These are phyloP conservation scores for Aspergillus quadrilineatus DNA, from an alignment of 2,329 filamentous ascomycete genomes.

Conservation along the genomic window DNA sequence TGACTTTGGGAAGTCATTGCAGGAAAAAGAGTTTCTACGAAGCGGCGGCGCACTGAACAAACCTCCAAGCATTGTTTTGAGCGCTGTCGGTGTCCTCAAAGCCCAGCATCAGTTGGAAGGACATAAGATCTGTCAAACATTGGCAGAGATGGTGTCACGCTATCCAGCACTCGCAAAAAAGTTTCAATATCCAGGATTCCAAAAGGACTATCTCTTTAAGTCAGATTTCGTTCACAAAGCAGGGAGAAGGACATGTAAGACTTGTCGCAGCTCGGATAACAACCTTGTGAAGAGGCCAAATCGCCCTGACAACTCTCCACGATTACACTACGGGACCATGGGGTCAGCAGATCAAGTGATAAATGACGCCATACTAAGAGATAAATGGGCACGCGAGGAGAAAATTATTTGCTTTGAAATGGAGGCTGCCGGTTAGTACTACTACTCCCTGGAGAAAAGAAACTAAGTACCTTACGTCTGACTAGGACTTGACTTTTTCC, in stretches of 20 bases:
- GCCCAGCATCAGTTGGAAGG: neutral
- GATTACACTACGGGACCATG: neutral
- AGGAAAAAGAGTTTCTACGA: neutral
- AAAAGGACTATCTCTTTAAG: no score
- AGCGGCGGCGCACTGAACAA: neutral
- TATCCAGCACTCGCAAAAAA: no score
- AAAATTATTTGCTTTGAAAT: neutral
- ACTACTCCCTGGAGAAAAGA: no score
- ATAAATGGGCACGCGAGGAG: neutral
- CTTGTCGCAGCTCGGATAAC: no score
- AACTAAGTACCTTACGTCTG: no score
- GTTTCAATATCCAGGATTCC: no score
- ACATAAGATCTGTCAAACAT: no score
- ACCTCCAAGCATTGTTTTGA: neutral
- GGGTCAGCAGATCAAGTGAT: constrained; percentile 12
- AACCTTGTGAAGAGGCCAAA: no score
- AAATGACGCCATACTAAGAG: neutral
- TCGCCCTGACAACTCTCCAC: neutral
- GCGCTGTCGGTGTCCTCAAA: neutral
- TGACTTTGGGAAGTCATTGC: constrained; percentile 2
- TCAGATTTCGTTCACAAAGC: no score
- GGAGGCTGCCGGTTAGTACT: no score
- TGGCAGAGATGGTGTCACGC: no score
- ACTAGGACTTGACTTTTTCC: constrained; percentile 1
- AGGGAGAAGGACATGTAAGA: no score